phyloP scores from a whole-genome alignment of 2,329 filamentous ascomycete genomes.

The Colletotrichum sp. region DNA sequence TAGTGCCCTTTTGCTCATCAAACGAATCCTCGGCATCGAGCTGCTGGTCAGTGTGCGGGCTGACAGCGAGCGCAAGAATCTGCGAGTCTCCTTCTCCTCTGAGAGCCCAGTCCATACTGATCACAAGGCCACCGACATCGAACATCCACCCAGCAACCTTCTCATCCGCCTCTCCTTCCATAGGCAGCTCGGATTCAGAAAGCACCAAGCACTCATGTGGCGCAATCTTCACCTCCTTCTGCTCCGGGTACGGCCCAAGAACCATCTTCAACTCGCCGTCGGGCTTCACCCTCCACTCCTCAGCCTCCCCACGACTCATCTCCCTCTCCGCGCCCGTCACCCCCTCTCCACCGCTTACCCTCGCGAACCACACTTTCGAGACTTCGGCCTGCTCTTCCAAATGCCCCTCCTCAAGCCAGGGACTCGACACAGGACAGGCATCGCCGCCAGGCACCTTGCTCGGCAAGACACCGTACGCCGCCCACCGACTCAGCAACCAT shows the following conservation, averaged over 20 bases:
- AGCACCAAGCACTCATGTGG: constrained; percentile 29
- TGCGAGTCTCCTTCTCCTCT: constrained; percentile 41
- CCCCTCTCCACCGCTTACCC: not conserved
- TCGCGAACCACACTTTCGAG: constrained; percentile 13
- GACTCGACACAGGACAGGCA: constrained; percentile 10
- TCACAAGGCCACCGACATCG: constrained; percentile 57
- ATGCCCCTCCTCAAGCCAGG: constrained; percentile 24
- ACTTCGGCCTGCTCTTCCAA: not conserved
- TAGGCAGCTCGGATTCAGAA: constrained; percentile 32
- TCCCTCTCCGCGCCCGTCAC: not conserved
- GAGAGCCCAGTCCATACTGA: constrained; percentile 59
- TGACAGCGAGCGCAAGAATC: constrained; percentile 55
- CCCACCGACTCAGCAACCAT: constrained; percentile 31
- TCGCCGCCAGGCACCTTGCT: constrained; percentile 1
- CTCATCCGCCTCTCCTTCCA: constrained; percentile 26
- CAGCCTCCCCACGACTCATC: constrained; percentile 28
- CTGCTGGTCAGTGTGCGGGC: constrained; percentile 56
- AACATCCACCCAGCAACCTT: constrained; percentile 54
- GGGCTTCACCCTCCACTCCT: constrained; percentile 30
- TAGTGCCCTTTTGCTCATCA: constrained; percentile 46
- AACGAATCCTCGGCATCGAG: constrained; percentile 42
- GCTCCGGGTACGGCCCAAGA: constrained; percentile 33
- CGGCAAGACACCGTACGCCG: constrained; percentile 34
- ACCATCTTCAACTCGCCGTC: constrained; percentile 34
- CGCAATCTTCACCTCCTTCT: constrained; percentile 33